These are phyloP conservation scores for Saitozyma sp. DNA, from an alignment of 768 basidiomycete genomes.

Conservation along the genomic window DNA sequence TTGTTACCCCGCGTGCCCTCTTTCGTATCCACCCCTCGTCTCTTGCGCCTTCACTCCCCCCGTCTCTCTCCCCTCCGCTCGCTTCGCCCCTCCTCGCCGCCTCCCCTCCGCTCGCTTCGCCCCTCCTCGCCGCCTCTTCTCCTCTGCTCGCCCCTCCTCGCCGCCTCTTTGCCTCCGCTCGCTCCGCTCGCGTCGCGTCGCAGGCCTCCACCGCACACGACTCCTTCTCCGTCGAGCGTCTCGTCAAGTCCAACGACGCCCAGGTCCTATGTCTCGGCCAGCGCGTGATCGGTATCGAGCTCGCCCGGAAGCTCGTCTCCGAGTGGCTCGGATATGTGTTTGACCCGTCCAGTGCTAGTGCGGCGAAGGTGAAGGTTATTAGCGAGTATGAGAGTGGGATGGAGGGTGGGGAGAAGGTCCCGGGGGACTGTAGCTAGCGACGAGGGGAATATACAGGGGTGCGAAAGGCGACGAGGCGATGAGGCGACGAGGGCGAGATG, in stretches of 20 bases:
- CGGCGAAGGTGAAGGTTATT: constrained; percentile 46
- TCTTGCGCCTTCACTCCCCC: too few species aligned
- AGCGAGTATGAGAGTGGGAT: constrained; percentile 38
- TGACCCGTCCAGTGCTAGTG: constrained; percentile 39
- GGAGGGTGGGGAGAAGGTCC: neutral
- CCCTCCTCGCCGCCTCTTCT: neutral
- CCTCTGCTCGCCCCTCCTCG: neutral
- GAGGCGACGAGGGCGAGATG: too few species aligned
- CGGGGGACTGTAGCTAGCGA: too few species aligned
- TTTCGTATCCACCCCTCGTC: too few species aligned
- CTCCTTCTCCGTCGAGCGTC: constrained; percentile 50
- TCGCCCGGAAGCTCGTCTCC: constrained; percentile 38
- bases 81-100: neutral
- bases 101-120: neutral
- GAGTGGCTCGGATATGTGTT: constrained; percentile 50
- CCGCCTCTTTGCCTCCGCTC: too few species aligned
- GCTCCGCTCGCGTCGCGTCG: neutral
- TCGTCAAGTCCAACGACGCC: constrained; percentile 49
- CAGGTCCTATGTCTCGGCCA: constrained; percentile 51
- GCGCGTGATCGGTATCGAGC: constrained; percentile 47
- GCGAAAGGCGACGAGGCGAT: too few species aligned
- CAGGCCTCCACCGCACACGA: constrained; percentile 47
- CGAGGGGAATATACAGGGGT: too few species aligned
- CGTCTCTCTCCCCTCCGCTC: neutral
- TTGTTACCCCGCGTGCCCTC: too few species aligned